Evolutionary conservation across 148 eudicot species (phyloP).

Genomic region (Rhododendron henanense): DNA sequence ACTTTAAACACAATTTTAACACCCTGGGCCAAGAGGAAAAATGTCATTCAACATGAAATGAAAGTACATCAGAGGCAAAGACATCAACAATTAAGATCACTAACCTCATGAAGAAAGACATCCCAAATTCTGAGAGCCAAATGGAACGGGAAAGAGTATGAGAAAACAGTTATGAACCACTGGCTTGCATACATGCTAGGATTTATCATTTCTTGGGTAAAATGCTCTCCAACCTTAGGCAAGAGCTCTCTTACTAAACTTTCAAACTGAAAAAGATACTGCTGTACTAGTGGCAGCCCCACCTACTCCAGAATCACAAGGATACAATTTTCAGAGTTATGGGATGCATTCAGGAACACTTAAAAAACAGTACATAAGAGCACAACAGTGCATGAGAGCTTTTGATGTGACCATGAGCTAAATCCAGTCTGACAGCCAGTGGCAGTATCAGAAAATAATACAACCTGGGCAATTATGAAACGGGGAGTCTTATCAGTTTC

Average conservation of each 20-base stretch:
- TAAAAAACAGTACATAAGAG: neutral
- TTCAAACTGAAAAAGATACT: slow-evolving; percentile 89
- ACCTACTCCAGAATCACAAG: slow-evolving; percentile 45
- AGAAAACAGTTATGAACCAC: slow-evolving; percentile 97
- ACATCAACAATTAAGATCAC: slow-evolving; percentile 14
- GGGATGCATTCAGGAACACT: neutral
- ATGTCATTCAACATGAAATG: slow-evolving; percentile 2
- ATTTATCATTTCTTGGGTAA: slow-evolving; percentile 81
- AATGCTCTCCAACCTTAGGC: slow-evolving; percentile 96
- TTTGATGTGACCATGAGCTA: neutral
- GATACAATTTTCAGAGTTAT: neutral
- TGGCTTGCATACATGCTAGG: slow-evolving; percentile 99
- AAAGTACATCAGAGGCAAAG: neutral
- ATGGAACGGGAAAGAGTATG: slow-evolving; percentile 94
- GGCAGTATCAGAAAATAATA: neutral
- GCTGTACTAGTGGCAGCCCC: slow-evolving; percentile 96
- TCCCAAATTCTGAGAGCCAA: slow-evolving; percentile 97
- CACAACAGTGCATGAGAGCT: too few relatives aligned
- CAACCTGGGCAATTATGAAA: neutral
- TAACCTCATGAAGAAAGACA: slow-evolving; percentile 89
- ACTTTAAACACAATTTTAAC: slow-evolving; percentile 85
- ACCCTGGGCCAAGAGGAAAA: slow-evolving; percentile 46
- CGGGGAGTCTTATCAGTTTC: neutral
- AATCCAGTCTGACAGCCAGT: neutral
- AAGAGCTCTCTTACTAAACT: slow-evolving; percentile 69